Percentiles rank a stretch among this genome's conserved stretches.
Conservation (phyloP, 345 rosid genomes). For the Melaleuca quinquenervia region DNA sequence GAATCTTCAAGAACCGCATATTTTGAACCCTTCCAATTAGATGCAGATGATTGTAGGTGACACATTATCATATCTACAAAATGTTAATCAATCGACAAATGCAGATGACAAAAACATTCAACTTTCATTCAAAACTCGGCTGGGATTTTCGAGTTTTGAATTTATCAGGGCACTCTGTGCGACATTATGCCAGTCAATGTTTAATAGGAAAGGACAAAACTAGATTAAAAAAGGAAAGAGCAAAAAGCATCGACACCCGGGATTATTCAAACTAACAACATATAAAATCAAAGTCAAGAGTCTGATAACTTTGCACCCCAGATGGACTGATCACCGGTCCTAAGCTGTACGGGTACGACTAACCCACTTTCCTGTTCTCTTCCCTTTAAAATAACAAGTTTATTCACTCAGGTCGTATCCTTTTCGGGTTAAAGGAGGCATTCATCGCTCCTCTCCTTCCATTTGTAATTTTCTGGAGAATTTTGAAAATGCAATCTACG, state of each 20-base stretch:
- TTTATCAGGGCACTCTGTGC: neutral
- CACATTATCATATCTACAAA: neutral
- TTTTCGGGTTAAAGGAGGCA: neutral
- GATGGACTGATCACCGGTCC: neutral
- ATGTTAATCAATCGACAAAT: neutral
- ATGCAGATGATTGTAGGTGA: neutral
- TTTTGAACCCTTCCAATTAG: neutral
- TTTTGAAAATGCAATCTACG: neutral
- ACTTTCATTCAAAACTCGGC: neutral
- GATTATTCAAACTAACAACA: neutral
- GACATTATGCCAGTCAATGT: neutral
- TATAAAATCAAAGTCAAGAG: neutral
- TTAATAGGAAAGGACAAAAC: neutral
- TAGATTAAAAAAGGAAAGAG: neutral
- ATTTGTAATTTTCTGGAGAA: neutral
- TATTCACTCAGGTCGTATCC: neutral
- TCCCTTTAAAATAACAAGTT: neutral
- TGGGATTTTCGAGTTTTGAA: neutral
- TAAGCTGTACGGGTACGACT: neutral
- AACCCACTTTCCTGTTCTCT: neutral
- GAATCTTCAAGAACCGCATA: neutral
- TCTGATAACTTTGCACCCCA: neutral
- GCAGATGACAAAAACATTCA: neutral
- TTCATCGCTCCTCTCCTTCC: neutral
- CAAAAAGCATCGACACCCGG: neutral